Evolutionary conservation across 2,329 filamentous ascomycete genomes (phyloP).

Genomic region (Arachnomyces sp.): DNA sequence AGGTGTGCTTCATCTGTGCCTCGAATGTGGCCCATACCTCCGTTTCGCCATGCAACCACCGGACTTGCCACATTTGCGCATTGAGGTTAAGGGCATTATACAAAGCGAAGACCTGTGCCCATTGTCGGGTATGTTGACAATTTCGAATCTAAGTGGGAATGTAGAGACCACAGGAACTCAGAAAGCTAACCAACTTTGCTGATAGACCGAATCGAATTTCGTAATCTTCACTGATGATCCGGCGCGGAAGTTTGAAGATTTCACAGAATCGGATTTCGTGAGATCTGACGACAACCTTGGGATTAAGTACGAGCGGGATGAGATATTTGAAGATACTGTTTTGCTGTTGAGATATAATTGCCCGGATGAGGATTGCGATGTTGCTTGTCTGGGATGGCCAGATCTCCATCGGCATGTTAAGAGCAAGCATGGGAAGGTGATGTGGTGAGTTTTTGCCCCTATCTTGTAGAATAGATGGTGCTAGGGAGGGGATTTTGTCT

Average conservation of each 20-base stretch:
- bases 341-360: conserved; percentile 90
- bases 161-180: background rate
- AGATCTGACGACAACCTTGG: conserved; percentile 78
- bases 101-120: conserved; percentile 93
- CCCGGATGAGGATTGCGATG: conserved; percentile 74
- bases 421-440: conserved; percentile 71
- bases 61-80: conserved; percentile 93
- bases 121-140: conserved; percentile 65
- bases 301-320: conserved; percentile 80
- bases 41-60: conserved; percentile 89
- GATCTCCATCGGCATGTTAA: conserved; percentile 77
- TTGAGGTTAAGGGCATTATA: conserved; percentile 86
- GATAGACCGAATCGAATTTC: conserved; percentile 45
- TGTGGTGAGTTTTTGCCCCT: conserved; percentile 51
- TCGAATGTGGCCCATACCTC: conserved; percentile 81
- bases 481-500: background rate
- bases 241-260: conserved; percentile 79
- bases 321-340: conserved; percentile 86
- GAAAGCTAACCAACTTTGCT: background rate
- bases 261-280: conserved; percentile 62
- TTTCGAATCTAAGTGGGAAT: background rate
- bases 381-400: conserved; percentile 74
- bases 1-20: conserved; percentile 96
- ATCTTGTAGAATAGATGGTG: background rate
- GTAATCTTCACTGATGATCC: conserved; percentile 89